Evolutionary conservation across 176 grass and related monocot genomes (phyloP).

Genomic region (Lolium rigidum): DNA sequence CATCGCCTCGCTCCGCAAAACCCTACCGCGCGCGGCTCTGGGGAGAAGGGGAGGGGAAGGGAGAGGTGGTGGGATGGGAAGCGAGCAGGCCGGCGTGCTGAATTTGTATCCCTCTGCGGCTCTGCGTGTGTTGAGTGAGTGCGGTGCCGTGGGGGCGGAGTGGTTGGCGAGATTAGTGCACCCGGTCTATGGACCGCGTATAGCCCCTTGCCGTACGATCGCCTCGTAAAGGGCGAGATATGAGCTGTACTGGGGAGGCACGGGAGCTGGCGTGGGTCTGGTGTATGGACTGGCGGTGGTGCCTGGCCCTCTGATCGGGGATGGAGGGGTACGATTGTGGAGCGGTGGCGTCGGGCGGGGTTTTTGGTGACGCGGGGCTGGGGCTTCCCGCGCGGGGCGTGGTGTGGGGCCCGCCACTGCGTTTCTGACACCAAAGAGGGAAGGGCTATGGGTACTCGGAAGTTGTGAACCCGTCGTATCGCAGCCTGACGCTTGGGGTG

Average conservation of each 20-base stretch:
- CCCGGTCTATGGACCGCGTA: neutral
- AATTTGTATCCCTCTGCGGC: conserved; percentile 1
- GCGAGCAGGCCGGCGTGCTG: neutral
- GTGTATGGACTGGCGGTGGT: neutral
- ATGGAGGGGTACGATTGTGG: neutral
- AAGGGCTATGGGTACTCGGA: neutral
- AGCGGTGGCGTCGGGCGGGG: neutral
- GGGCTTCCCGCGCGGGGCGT: conserved; percentile 25
- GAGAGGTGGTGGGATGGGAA: neutral
- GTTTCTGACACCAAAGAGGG: conserved; percentile 28
- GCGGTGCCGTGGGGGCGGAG: neutral
- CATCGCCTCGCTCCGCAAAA: conserved; percentile 37
- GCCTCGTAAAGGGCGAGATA: neutral
- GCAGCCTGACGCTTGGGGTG: neutral
- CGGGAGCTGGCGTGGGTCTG: accelerated
- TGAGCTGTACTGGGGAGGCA: accelerated
- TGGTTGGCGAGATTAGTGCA: neutral
- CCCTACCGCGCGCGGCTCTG: conserved; percentile 21
- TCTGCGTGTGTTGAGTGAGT: neutral
- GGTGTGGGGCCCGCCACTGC: neutral
- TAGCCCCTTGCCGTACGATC: neutral
- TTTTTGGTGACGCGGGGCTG: conserved; percentile 22
- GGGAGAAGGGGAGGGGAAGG: conserved; percentile 6
- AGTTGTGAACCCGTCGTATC: neutral
- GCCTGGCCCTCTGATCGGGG: neutral